phyloP scores from a whole-genome alignment of 306 rosid genomes.

The Neltuma alba region DNA sequence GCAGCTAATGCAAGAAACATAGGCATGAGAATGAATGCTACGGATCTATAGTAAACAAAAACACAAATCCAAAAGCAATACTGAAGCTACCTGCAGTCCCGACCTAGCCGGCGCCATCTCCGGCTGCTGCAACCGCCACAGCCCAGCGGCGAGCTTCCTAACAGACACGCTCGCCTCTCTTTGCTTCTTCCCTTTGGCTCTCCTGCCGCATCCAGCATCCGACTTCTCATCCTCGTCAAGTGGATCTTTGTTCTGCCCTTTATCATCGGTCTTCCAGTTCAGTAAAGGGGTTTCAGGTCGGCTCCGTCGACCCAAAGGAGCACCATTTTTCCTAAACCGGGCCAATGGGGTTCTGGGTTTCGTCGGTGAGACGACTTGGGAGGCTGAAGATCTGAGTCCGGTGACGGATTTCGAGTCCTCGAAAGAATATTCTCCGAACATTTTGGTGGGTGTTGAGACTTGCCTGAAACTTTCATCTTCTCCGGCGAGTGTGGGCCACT shows the following conservation, averaged over 20 bases:
- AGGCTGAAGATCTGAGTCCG: constrained; percentile 74
- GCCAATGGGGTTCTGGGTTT: constrained; percentile 46
- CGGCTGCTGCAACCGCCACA: constrained; percentile 87
- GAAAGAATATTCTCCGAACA: constrained; percentile 40
- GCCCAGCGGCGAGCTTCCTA: constrained; percentile 85
- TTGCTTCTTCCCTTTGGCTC: constrained; percentile 42
- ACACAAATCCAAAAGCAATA: neutral
- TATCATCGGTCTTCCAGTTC: constrained; percentile 59
- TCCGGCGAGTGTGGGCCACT: constrained; percentile 53
- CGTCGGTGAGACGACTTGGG: constrained; percentile 25
- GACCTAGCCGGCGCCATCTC: constrained; percentile 45
- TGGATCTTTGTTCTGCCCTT: constrained; percentile 34
- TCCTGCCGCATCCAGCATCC: constrained; percentile 39
- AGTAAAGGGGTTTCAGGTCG: constrained; percentile 80
- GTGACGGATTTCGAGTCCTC: constrained; percentile 38
- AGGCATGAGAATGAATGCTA: constrained; percentile 13
- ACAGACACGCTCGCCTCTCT: constrained; percentile 59
- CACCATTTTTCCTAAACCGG: constrained; percentile 43
- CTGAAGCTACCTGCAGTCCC: neutral
- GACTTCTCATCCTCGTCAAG: constrained; percentile 44
- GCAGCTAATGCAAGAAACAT: constrained; percentile 26
- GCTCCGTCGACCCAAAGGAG: constrained; percentile 60
- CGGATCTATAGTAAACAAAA: constrained; percentile 34
- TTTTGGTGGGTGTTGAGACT: constrained; percentile 38
- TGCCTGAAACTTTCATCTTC: constrained; percentile 69